Percentiles rank a stretch among this genome's conserved stretches.
Evolutionary conservation across 768 basidiomycete genomes (phyloP).

Genomic region (Pleurotus djamor): DNA sequence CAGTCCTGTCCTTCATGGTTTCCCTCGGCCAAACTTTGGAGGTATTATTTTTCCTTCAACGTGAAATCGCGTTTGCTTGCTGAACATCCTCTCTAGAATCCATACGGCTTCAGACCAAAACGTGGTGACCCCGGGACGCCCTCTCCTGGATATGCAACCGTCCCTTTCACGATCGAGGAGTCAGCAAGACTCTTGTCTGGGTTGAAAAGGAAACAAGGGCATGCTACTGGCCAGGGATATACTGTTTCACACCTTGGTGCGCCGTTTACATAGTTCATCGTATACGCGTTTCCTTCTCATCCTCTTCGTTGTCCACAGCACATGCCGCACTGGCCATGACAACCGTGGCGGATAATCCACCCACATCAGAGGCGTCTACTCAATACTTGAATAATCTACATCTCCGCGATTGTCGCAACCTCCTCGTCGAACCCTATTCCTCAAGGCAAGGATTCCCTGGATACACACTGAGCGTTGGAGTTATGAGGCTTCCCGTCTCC

Average conservation of each 20-base stretch:
- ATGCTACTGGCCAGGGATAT: not conserved
- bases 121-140: slow-evolving; percentile 6
- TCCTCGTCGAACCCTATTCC: slow-evolving; percentile 13
- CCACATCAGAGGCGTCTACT: slow-evolving; percentile 1
- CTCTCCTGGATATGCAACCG: not conserved
- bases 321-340: slow-evolving; percentile 19
- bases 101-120: slow-evolving; percentile 10
- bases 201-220: slow-evolving; percentile 3
- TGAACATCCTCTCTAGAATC: slow-evolving; percentile 1
- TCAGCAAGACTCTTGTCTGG: slow-evolving; percentile 7
- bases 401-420: slow-evolving; percentile 16
- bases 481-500: slow-evolving; percentile 14
- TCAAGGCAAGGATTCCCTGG: slow-evolving; percentile 14
- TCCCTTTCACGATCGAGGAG: slow-evolving; percentile 11
- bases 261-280: not conserved
- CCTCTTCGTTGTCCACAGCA: slow-evolving; percentile 8
- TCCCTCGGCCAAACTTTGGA: slow-evolving; percentile 9
- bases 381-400: slow-evolving; percentile 13
- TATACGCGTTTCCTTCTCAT: not conserved
- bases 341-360: slow-evolving; percentile 16
- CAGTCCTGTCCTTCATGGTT: slow-evolving; percentile 8
- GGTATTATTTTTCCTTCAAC: not conserved
- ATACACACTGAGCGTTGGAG: slow-evolving; percentile 15
- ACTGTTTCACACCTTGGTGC: slow-evolving; percentile 15
- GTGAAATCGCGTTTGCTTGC: not conserved